Evolutionary conservation across 176 grass and related monocot genomes (phyloP), one percentile per base, ranked within the genome.

Genomic region (Paspalum vaginatum): DNA sequence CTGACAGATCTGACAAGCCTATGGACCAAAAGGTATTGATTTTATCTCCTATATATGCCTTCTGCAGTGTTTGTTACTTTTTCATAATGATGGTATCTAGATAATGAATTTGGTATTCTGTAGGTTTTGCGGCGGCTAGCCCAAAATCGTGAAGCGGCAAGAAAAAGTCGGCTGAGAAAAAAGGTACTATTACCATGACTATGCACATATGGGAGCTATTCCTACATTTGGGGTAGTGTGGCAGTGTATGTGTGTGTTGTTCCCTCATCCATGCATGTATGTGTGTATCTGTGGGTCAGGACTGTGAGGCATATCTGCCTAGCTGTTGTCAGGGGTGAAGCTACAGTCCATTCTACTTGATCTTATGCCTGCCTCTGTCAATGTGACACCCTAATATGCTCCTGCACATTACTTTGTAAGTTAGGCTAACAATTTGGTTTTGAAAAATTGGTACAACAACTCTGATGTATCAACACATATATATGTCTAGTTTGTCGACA

Each of bases 101-200:
- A 76, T 11, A 63, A 55, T 39, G 3, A 67, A 49, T 84, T 82
- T 86, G 9, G 37, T 87, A 61, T 83, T 82, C 41, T 46, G 16
- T 51, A 93, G 91, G 88, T 89, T 61, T 89, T 93, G 54, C 85
- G 91, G 14, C 74, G 91, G 38, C 91, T 93, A 80, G 91, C 91
- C 27, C 88, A 93, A 83, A 93, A 93, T 83, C 91, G 91, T 15
- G 91, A 93, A 72, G 91, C 91, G 27, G 91, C 91, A 61, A 81
- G 91, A 57, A 93, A 93, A 82, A 93, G 91, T 72, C 81, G 91
- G 38, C 39, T 93, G 43, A 90, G 85, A 38, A 93, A 93, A 87
- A 93, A 93, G 88, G 91, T 93, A 75, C 7, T 16, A 78, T 41
- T 24, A 49, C 60, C 7, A 9, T 64, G 9, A 40, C 12, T 24